Evolutionary conservation across 257 asterid species (phyloP).

Genomic region (Scutellaria galericulata): DNA sequence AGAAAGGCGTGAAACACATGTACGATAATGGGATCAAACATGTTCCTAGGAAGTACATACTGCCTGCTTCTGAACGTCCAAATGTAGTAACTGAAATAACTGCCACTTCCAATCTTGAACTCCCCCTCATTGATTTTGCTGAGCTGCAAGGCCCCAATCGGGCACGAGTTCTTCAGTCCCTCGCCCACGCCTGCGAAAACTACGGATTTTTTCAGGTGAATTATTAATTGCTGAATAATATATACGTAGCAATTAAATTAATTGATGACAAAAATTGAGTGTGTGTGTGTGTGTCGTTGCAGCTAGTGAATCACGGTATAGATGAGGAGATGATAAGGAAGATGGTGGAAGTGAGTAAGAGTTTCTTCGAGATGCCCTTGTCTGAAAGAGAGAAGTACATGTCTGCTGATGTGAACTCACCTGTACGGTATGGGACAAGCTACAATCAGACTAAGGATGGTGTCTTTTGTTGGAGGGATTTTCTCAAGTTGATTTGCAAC

Average conservation of each 20-base stretch:
- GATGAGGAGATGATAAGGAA: constrained; percentile 46
- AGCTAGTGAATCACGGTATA: constrained; percentile 85
- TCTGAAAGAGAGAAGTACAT: constrained; percentile 81
- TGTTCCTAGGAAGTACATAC: constrained; percentile 70
- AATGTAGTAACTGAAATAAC: constrained; percentile 13
- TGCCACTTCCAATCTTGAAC: constrained; percentile 38
- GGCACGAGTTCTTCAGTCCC: constrained; percentile 54
- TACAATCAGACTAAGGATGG: constrained; percentile 82
- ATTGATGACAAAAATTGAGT: neutral
- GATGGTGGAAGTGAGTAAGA: constrained; percentile 59
- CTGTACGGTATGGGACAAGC: constrained; percentile 90
- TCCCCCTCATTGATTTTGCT: constrained; percentile 81
- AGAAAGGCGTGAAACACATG: constrained; percentile 77
- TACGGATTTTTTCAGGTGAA: constrained; percentile 88
- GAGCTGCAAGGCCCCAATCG: constrained; percentile 66
- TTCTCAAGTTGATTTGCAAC: constrained; percentile 72
- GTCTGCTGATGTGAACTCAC: constrained; percentile 61
- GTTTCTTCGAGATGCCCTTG: constrained; percentile 72
- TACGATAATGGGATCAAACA: constrained; percentile 67
- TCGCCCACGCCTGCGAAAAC: constrained; percentile 68
- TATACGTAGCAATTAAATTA: neutral
- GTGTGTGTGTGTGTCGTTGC: constrained; percentile 22
- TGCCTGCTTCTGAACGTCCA: constrained; percentile 79
- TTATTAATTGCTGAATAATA: no score
- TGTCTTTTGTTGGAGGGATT: constrained; percentile 91